Evolutionary conservation across 129 eudicot genomes (phyloP).

Genomic region (Chrysanthemum seticuspe): DNA sequence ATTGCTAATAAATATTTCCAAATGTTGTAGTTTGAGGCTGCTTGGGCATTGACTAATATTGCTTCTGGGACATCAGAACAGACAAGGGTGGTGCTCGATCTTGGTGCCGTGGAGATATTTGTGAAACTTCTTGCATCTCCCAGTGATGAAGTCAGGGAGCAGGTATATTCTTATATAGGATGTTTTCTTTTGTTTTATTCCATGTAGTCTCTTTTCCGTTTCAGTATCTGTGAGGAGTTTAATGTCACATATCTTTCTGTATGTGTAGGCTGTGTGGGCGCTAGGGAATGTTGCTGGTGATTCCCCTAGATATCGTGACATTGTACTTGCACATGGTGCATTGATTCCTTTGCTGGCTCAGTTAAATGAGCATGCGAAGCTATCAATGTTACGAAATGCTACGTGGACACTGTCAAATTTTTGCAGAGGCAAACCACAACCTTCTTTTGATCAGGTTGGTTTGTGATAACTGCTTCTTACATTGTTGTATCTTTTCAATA

Average conservation of each 20-base stretch:
- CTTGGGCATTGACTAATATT: conserved; percentile 89
- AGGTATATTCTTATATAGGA: conserved; percentile 36
- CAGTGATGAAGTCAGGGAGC: conserved; percentile 90
- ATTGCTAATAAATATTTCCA: neutral
- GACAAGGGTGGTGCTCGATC: conserved; percentile 83
- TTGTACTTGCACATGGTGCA: conserved; percentile 68
- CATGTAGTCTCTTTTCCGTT: neutral
- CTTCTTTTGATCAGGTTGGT: conserved; percentile 68
- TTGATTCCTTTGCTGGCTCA: conserved; percentile 62
- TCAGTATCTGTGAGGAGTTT: too few species aligned
- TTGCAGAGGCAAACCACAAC: conserved; percentile 87
- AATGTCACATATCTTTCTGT: neutral
- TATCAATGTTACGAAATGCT: conserved; percentile 81
- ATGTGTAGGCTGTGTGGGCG: conserved; percentile 81
- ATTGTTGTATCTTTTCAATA: neutral
- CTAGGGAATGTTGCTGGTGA: conserved; percentile 90
- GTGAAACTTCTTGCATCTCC: conserved; percentile 75
- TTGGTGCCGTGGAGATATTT: conserved; percentile 82
- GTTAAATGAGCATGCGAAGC: conserved; percentile 69
- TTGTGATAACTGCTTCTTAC: neutral
- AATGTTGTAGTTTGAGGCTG: conserved; percentile 63
- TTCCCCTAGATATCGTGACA: conserved; percentile 80
- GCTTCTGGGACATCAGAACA: conserved; percentile 93
- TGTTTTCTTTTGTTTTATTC: neutral
- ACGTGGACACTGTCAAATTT: conserved; percentile 86